Conservation (phyloP, 208 protist genomes). For the Leptomonas pyrrhocoris region DNA sequence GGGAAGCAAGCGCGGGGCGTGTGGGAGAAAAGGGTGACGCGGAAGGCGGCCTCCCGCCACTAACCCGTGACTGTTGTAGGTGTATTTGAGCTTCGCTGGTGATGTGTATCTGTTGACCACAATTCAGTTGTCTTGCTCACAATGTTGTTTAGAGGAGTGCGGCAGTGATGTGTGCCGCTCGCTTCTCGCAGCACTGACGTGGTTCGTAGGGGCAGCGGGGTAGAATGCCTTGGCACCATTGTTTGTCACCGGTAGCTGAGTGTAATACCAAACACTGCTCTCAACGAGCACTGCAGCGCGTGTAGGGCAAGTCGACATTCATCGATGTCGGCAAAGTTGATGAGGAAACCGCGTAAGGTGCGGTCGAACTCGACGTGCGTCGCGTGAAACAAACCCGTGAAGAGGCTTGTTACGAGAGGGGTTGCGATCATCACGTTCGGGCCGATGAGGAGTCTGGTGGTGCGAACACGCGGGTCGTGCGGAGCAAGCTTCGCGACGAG, state of each 20-base stretch:
- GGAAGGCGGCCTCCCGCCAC: no score
- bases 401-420: constrained; percentile 59
- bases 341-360: constrained; percentile 37
- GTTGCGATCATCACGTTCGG: constrained; percentile 61
- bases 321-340: constrained; percentile 42
- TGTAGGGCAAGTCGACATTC: constrained; percentile 57
- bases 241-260: constrained; percentile 20
- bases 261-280: constrained; percentile 51
- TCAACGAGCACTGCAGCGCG: constrained; percentile 65
- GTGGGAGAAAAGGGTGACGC: no score
- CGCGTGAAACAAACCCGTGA: constrained; percentile 67
- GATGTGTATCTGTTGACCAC: no score
- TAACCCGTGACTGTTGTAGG: no score
- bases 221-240: no score
- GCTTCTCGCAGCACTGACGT: no score
- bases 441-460: constrained; percentile 51
- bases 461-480: constrained; percentile 35
- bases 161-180: no score
- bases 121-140: no score
- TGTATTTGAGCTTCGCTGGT: no score
- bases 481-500: constrained; percentile 36
- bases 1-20: no score
- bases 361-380: constrained; percentile 39
- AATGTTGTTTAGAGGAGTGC: no score
- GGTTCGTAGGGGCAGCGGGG: no score